Conservation (phyloP, 805 yeast species). For the Phaffomyces antillensis region DNA sequence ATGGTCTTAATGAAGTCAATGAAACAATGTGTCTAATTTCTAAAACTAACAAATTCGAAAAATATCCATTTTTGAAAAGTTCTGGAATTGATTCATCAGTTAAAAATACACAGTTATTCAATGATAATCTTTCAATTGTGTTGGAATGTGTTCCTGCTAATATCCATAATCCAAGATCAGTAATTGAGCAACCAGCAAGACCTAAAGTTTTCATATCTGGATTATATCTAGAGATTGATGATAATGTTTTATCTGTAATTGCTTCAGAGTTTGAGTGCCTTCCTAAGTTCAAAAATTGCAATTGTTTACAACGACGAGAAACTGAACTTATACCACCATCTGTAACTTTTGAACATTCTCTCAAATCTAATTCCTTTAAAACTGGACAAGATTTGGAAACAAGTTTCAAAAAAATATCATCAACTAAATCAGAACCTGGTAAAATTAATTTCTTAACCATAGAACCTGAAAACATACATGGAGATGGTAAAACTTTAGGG, state of each 20-base stretch:
- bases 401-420: slow-evolving; percentile 48
- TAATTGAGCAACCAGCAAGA: slow-evolving; percentile 78
- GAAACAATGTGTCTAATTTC: slow-evolving; percentile 62
- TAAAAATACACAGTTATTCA: slow-evolving; percentile 62
- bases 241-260: slow-evolving; percentile 65
- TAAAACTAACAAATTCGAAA: slow-evolving; percentile 59
- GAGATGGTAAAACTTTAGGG: slow-evolving; percentile 58
- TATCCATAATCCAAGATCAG: slow-evolving; percentile 78
- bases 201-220: slow-evolving; percentile 60
- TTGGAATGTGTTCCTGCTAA: slow-evolving; percentile 49
- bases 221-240: slow-evolving; percentile 46
- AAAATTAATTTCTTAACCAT: slow-evolving; percentile 39
- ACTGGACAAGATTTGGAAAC: slow-evolving; percentile 51
- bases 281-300: slow-evolving; percentile 68
- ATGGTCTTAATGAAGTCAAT: slow-evolving; percentile 51
- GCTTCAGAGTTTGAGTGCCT: slow-evolving; percentile 61
- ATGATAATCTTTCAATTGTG: slow-evolving; percentile 55
- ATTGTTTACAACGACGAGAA: slow-evolving; percentile 49
- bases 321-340: slow-evolving; percentile 71
- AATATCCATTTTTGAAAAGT: slow-evolving; percentile 36
- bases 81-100: slow-evolving; percentile 55
- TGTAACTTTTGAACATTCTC: slow-evolving; percentile 76
- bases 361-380: slow-evolving; percentile 59
- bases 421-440: slow-evolving; percentile 63
- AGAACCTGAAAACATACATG: slow-evolving; percentile 35